Conservation (phyloP, 768 basidiomycete genomes). For the Mycena galopus region DNA sequence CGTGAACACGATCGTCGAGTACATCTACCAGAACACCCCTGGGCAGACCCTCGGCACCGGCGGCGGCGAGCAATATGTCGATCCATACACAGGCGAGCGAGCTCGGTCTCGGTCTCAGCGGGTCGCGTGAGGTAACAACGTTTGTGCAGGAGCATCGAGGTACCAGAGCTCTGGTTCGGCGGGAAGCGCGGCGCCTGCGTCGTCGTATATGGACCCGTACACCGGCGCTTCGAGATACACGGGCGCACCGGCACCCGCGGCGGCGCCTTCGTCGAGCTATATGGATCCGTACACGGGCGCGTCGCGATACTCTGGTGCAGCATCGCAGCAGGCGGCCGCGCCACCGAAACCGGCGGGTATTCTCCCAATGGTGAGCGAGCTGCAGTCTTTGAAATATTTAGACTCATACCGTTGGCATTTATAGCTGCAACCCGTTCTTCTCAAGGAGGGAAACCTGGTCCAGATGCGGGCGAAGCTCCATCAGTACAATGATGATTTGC, state of each 20-base stretch:
- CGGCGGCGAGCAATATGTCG: conserved; percentile 71
- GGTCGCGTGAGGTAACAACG: conserved; percentile 22
- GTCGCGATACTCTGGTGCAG: conserved; percentile 68
- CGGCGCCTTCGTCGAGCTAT: conserved; percentile 51
- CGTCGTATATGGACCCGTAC: conserved; percentile 74
- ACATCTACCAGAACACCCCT: conserved; percentile 92
- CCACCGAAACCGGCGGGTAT: conserved; percentile 53
- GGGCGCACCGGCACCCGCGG: conserved; percentile 52
- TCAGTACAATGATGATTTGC: conserved; percentile 79
- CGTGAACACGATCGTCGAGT: conserved; percentile 90
- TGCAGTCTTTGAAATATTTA: background rate
- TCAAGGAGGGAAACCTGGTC: conserved; percentile 84
- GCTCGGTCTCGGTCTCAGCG: conserved; percentile 18
- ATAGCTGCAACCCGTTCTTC: conserved; percentile 76
- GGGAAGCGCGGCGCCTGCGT: conserved; percentile 44
- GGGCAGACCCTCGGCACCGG: conserved; percentile 78
- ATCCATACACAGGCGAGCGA: conserved; percentile 88
- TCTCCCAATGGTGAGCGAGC: conserved; percentile 66
- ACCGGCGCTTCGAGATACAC: conserved; percentile 78
- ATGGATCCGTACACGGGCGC: conserved; percentile 81
- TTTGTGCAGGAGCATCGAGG: conserved; percentile 68
- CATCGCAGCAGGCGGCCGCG: conserved; percentile 49
- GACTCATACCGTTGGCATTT: background rate
- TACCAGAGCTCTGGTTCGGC: conserved; percentile 63
- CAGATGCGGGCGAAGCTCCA: conserved; percentile 86